Conservation (phyloP, 192 early-diverging fungal species). For the Nowakowskiella sp. region DNA sequence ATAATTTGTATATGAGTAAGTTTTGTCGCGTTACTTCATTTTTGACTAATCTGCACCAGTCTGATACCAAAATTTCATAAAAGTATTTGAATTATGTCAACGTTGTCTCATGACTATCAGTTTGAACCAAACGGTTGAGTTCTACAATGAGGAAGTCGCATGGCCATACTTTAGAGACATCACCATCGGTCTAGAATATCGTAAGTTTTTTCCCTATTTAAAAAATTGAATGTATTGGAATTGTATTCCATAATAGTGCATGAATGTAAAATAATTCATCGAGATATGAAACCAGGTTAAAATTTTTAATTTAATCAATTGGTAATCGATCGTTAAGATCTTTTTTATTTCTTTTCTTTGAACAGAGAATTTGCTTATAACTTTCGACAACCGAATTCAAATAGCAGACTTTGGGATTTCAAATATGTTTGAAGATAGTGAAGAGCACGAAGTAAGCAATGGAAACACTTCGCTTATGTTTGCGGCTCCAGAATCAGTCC, state of each 20-base stretch:
- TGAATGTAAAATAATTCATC: constrained; percentile 47
- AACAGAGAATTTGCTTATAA: constrained; percentile 48
- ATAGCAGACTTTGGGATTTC: constrained; percentile 60
- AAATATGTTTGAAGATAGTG: constrained; percentile 43
- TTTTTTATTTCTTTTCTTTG: too few relatives aligned
- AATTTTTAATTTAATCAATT: too few relatives aligned
- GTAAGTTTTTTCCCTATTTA: constrained; percentile 29
- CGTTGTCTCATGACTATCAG: constrained; percentile 47
- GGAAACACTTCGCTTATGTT: constrained; percentile 49
- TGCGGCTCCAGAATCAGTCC: constrained; percentile 42
- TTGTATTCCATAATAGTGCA: constrained; percentile 33
- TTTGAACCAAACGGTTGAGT: constrained; percentile 23
- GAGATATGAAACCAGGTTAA: constrained; percentile 58
- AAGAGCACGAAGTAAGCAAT: constrained; percentile 34
- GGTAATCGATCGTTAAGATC: too few relatives aligned
- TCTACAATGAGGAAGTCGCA: constrained; percentile 42
- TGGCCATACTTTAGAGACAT: constrained; percentile 51
- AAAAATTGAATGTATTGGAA: constrained; percentile 6
- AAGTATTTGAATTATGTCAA: constrained; percentile 60
- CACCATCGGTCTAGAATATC: constrained; percentile 49
- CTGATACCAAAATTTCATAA: not conserved
- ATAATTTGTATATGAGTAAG: constrained; percentile 55
- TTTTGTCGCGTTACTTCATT: constrained; percentile 6
- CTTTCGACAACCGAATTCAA: constrained; percentile 25
- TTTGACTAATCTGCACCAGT: constrained; percentile 4